A percentile compares a stretch with the other conserved stretches of the same genome.
Evolutionary conservation across 768 basidiomycete genomes (phyloP).

Genomic region (Flagelloscypha sp.): DNA sequence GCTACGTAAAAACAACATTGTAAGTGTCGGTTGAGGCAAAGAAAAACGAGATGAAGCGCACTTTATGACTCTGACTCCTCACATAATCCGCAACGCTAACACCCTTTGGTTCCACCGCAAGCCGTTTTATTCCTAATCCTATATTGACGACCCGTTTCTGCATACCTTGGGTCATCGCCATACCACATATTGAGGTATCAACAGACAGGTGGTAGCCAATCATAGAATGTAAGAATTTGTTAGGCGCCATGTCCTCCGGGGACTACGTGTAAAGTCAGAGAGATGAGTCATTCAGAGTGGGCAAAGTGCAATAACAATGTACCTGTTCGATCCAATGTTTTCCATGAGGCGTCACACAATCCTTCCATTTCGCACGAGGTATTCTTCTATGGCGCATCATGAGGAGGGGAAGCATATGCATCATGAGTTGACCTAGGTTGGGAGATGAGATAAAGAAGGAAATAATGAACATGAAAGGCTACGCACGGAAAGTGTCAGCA

Average conservation of each 20-base stretch:
- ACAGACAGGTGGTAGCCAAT: constrained; percentile 73
- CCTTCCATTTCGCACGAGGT: constrained; percentile 67
- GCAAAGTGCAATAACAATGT: constrained; percentile 5
- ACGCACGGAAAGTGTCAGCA: constrained; percentile 63
- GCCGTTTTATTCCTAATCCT: constrained; percentile 69
- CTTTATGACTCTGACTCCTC: constrained; percentile 72
- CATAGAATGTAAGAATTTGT: constrained; percentile 61
- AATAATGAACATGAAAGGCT: background rate
- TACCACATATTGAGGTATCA: constrained; percentile 65
- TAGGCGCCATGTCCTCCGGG: constrained; percentile 53
- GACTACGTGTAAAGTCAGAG: constrained; percentile 28
- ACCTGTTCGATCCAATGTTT: constrained; percentile 85
- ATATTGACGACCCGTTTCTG: constrained; percentile 73
- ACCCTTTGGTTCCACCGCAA: constrained; percentile 53
- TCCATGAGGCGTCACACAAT: constrained; percentile 48
- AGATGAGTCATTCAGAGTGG: constrained; percentile 7
- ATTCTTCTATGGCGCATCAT: constrained; percentile 84
- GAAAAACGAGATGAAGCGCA: constrained; percentile 20
- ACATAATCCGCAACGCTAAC: constrained; percentile 55
- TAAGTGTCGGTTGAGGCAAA: constrained; percentile 16
- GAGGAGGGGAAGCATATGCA: constrained; percentile 66
- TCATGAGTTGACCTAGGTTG: constrained; percentile 54
- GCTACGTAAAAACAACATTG: too few species aligned
- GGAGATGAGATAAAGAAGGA: constrained; percentile 7
- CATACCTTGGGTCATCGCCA: constrained; percentile 78